Evolutionary conservation across 1,284 basidiomycete genomes (phyloP).

Genomic region (Inonotus obliquus): DNA sequence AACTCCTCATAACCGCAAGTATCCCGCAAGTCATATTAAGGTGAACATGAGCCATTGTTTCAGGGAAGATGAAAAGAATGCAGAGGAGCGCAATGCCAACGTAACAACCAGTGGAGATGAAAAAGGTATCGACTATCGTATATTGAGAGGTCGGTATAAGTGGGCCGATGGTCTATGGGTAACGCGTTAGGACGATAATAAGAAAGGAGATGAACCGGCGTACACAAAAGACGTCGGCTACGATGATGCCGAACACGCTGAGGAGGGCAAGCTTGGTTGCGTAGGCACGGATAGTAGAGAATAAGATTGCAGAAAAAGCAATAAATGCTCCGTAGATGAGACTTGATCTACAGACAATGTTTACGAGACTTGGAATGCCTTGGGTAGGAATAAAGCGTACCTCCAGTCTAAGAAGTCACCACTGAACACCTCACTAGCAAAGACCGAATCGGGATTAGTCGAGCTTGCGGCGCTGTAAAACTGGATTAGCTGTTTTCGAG

Average conservation of each 20-base stretch:
- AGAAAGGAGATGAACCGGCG: slow-evolving; percentile 18
- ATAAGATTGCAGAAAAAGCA: slow-evolving; percentile 54
- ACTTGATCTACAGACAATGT: slow-evolving; percentile 35
- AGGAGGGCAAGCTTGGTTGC: slow-evolving; percentile 55
- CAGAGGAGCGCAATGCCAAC: slow-evolving; percentile 53
- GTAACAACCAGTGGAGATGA: slow-evolving; percentile 57
- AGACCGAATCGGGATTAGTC: slow-evolving; percentile 45
- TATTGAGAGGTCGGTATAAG: slow-evolving; percentile 66
- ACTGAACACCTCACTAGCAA: slow-evolving; percentile 49
- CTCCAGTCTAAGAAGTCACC: slow-evolving; percentile 66
- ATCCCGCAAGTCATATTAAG: slow-evolving; percentile 31
- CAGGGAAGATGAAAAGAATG: slow-evolving; percentile 66
- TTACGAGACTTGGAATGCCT: background rate
- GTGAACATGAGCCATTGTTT: slow-evolving; percentile 56
- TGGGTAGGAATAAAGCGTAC: slow-evolving; percentile 25
- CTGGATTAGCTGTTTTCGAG: background rate
- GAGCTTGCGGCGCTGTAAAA: slow-evolving; percentile 37
- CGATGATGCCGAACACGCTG: slow-evolving; percentile 54
- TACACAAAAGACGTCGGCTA: slow-evolving; percentile 59
- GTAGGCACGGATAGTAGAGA: slow-evolving; percentile 59
- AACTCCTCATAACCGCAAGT: slow-evolving; percentile 18
- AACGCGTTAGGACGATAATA: background rate
- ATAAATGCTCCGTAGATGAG: slow-evolving; percentile 67
- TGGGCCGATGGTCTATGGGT: slow-evolving; percentile 40
- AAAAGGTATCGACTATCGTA: slow-evolving; percentile 50